Conservation (phyloP, 257 asterid genomes). For the Salvia hispanica region DNA sequence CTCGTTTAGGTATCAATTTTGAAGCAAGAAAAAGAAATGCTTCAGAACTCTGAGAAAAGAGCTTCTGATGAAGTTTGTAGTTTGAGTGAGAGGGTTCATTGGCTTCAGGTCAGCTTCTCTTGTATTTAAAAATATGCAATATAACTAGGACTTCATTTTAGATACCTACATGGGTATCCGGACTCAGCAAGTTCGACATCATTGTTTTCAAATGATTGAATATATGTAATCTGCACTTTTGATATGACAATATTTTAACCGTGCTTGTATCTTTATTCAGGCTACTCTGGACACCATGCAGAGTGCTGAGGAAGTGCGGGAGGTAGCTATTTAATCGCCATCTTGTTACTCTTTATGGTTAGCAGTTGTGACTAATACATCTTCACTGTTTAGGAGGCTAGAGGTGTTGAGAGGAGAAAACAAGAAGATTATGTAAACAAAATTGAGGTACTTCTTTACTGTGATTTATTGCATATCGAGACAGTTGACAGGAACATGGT, state of each 20-base stretch:
- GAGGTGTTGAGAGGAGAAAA: constrained; percentile 68
- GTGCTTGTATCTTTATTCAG: constrained; percentile 42
- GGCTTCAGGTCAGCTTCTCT: constrained; percentile 61
- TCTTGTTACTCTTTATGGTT: constrained; percentile 9
- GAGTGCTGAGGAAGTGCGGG: constrained; percentile 82
- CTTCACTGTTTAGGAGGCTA: constrained; percentile 64
- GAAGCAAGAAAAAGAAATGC: constrained; percentile 77
- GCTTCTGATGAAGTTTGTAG: constrained; percentile 82
- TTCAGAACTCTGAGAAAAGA: constrained; percentile 81
- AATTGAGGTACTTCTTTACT: constrained; percentile 60
- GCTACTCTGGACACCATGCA: constrained; percentile 83
- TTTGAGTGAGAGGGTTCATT: constrained; percentile 83
- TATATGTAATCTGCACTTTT: too few relatives aligned
- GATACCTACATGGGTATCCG: not conserved
- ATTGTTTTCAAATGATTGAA: not conserved
- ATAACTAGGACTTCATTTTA: not conserved
- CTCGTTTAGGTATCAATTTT: constrained; percentile 52
- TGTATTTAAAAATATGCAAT: too few relatives aligned
- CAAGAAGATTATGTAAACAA: constrained; percentile 66
- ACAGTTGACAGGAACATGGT: constrained; percentile 11
- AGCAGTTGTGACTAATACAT: constrained; percentile 19
- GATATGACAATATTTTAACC: not conserved
- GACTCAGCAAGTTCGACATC: not conserved
- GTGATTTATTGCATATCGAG: constrained; percentile 11
- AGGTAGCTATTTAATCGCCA: constrained; percentile 47